Percentiles rank a stretch among this genome's conserved stretches.
Conservation (phyloP, 257 asterid genomes). For the Mitragyna speciosa region DNA sequence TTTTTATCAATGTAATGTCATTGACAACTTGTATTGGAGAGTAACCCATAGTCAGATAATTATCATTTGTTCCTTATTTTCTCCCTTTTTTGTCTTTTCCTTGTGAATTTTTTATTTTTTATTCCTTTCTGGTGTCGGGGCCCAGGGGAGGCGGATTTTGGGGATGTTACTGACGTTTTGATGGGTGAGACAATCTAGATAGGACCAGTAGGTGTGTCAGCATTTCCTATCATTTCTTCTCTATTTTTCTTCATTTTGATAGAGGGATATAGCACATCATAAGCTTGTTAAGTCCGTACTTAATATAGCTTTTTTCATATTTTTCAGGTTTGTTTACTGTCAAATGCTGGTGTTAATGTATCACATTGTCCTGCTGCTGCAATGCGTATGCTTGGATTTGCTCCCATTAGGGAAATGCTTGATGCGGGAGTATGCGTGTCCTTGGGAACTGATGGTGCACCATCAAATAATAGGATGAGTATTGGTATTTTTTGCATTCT, state of each 20-base stretch:
- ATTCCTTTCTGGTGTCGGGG: too few species aligned
- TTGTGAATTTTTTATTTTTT: too few species aligned
- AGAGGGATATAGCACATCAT: too few species aligned
- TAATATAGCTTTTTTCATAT: neutral
- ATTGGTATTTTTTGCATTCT: slow-evolving; percentile 44
- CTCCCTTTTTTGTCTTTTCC: too few species aligned
- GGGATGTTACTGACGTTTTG: too few species aligned
- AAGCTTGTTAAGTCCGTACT: neutral
- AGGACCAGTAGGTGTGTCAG: too few species aligned
- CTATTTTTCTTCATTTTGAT: too few species aligned
- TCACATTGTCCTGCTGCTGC: slow-evolving; percentile 94
- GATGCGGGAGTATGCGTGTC: slow-evolving; percentile 76
- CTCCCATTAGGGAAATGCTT: slow-evolving; percentile 73
- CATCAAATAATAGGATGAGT: slow-evolving; percentile 86
- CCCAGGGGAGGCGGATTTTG: too few species aligned
- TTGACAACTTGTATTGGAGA: neutral
- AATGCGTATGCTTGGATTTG: slow-evolving; percentile 81
- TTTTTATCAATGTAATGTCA: neutral
- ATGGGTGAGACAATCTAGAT: too few species aligned
- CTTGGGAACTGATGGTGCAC: slow-evolving; percentile 85
- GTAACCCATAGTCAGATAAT: neutral
- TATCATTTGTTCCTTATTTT: too few species aligned
- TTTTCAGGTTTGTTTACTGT: slow-evolving; percentile 54
- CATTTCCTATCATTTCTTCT: too few species aligned
- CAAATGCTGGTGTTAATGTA: slow-evolving; percentile 68